Conservation (phyloP, 1,139 yeast species). For the Zygosaccharomyces pseudobailii region DNA sequence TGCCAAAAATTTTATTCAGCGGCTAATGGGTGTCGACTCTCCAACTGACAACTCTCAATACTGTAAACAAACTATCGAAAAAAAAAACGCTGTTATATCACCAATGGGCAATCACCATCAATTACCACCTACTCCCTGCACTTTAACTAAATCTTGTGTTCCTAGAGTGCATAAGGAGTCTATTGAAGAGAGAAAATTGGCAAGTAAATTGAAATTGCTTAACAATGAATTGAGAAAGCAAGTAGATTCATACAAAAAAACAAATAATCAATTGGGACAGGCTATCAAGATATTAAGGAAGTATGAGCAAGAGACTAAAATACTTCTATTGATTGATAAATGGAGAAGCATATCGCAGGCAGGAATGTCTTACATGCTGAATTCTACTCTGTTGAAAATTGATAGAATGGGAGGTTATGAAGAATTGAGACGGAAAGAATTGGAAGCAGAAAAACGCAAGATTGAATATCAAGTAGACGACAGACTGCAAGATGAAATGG, state of each 20-base stretch:
- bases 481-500: conserved; percentile 36
- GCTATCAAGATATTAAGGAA: conserved; percentile 36
- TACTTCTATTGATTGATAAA: conserved; percentile 35
- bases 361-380: conserved; percentile 41
- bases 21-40: conserved; percentile 14
- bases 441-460: conserved; percentile 34
- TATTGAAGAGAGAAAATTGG: conserved; percentile 7
- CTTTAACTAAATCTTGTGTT: background rate
- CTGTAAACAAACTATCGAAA: background rate
- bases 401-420: conserved; percentile 45
- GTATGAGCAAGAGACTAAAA: conserved; percentile 25
- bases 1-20: conserved; percentile 6
- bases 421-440: conserved; percentile 37
- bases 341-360: conserved; percentile 44
- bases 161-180: conserved; percentile 1
- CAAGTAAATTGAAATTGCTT: conserved; percentile 6
- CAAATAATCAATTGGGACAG: conserved; percentile 33
- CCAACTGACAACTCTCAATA: conserved; percentile 7
- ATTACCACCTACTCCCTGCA: background rate
- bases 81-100: background rate
- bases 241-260: conserved; percentile 17
- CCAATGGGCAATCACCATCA: background rate
- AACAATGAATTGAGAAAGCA: conserved; percentile 9
- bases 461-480: conserved; percentile 35
- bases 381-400: conserved; percentile 40